Conservation (phyloP, 352 stramenopile species). For the Pythium scleroteichum region DNA sequence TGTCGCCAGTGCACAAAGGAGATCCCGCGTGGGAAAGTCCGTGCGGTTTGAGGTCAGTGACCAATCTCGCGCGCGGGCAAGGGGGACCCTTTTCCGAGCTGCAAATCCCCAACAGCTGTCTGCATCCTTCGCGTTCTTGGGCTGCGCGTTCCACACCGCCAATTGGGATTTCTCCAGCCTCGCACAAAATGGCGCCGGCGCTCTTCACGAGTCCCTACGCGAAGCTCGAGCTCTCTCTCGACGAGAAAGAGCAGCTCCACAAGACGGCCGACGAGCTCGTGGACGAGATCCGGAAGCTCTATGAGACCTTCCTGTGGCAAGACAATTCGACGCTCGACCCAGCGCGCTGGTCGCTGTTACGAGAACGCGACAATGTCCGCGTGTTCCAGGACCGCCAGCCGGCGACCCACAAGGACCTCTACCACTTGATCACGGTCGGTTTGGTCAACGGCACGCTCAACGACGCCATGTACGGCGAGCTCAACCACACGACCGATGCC, state of each 20-base stretch:
- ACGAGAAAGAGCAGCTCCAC: slow-evolving; percentile 51
- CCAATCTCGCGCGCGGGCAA: too few relatives aligned
- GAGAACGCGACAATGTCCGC: slow-evolving; percentile 39
- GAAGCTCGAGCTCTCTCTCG: slow-evolving; percentile 37
- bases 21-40: too few relatives aligned
- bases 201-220: slow-evolving; percentile 50
- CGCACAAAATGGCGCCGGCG: slow-evolving; percentile 1
- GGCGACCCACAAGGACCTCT: slow-evolving; percentile 8
- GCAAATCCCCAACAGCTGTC: too few relatives aligned
- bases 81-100: too few relatives aligned
- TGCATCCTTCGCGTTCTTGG: too few relatives aligned
- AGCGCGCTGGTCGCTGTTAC: slow-evolving; percentile 46
- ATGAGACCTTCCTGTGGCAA: slow-evolving; percentile 40
- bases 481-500: slow-evolving; percentile 36
- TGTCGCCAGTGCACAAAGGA: too few relatives aligned
- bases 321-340: slow-evolving; percentile 35
- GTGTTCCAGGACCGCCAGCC: slow-evolving; percentile 42
- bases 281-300: slow-evolving; percentile 38
- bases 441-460: slow-evolving; percentile 48
- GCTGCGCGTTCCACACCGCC: too few relatives aligned
- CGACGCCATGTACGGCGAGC: slow-evolving; percentile 60
- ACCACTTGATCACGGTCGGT: slow-evolving; percentile 27
- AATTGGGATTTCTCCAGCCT: too few relatives aligned
- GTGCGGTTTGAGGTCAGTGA: too few relatives aligned
- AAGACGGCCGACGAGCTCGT: slow-evolving; percentile 42